Evolutionary conservation across 176 grass and related monocot species (phyloP).

Genomic region (Avena sativa): DNA sequence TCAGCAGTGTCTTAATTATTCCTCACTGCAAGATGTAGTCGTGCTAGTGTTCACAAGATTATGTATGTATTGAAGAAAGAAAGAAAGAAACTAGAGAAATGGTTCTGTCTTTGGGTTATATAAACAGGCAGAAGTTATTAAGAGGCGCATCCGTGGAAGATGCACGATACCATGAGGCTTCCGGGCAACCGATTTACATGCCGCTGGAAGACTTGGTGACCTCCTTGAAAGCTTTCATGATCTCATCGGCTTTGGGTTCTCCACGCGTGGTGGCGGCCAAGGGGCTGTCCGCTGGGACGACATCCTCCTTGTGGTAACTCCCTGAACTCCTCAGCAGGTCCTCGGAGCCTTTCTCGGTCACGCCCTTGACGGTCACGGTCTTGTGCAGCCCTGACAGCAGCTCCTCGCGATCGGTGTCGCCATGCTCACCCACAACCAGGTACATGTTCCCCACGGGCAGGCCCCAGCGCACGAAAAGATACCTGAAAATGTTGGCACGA

Average conservation of each 20-base stretch:
- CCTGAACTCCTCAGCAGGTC: slow-evolving; percentile 65
- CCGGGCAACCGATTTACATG: slow-evolving; percentile 49
- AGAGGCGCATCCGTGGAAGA: not conserved
- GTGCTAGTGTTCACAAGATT: slow-evolving; percentile 29
- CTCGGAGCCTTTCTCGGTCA: slow-evolving; percentile 83
- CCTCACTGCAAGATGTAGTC: slow-evolving; percentile 31
- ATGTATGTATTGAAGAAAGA: slow-evolving; percentile 34
- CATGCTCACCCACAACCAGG: slow-evolving; percentile 71
- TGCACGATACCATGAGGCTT: not conserved
- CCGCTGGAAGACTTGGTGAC: slow-evolving; percentile 64
- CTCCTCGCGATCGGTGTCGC: slow-evolving; percentile 84
- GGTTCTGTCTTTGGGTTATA: slow-evolving; percentile 35
- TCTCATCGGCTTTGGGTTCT: slow-evolving; percentile 60
- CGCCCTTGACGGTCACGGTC: slow-evolving; percentile 72
- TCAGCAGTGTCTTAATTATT: slow-evolving; percentile 26
- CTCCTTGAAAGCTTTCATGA: slow-evolving; percentile 82
- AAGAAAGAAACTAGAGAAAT: not conserved
- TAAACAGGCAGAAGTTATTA: slow-evolving; percentile 27
- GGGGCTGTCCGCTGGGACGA: slow-evolving; percentile 72
- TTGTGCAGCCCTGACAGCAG: slow-evolving; percentile 84
- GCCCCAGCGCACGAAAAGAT: slow-evolving; percentile 92
- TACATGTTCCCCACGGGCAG: slow-evolving; percentile 85
- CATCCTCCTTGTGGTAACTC: slow-evolving; percentile 83
- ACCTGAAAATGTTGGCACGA: slow-evolving; percentile 43
- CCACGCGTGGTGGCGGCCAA: slow-evolving; percentile 48